phyloP scores from a whole-genome alignment of 768 basidiomycete species.

The Coprinellus aureogranulatus region DNA sequence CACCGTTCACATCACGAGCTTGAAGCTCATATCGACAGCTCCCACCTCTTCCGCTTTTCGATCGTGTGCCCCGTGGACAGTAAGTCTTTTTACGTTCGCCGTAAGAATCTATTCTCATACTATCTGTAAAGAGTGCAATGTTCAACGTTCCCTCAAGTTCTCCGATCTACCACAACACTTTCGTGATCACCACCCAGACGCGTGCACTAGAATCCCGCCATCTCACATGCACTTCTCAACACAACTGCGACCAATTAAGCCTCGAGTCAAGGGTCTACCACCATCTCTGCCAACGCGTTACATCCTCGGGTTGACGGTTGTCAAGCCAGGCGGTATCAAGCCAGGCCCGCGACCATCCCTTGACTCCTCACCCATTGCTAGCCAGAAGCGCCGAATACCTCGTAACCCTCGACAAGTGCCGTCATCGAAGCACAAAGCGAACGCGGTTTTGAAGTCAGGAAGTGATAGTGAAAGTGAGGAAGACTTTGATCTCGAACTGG shows the following conservation, averaged over 20 bases:
- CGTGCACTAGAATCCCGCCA: constrained; percentile 1
- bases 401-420: constrained; percentile 3
- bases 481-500: constrained; percentile 10
- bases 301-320: neutral
- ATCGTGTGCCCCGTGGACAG: constrained; percentile 27
- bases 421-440: neutral
- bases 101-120: neutral
- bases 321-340: neutral
- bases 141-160: neutral
- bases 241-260: neutral
- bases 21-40: constrained; percentile 20
- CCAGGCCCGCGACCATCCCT: neutral
- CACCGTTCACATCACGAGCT: constrained; percentile 17
- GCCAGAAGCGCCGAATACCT: neutral
- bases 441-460: neutral
- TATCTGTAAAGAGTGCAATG: constrained; percentile 1
- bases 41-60: constrained; percentile 22
- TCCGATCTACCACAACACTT: constrained; percentile 1
- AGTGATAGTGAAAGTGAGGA: neutral
- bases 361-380: neutral
- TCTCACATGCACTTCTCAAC: neutral
- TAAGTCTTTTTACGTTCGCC: constrained; percentile 5
- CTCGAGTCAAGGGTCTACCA: neutral
- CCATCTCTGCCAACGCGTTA: neutral
- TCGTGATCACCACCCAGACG: constrained; percentile 1